These are phyloP conservation scores for Xylariaceae sp. DNA, from an alignment of 2,329 filamentous ascomycete species.

Conservation along the genomic window DNA sequence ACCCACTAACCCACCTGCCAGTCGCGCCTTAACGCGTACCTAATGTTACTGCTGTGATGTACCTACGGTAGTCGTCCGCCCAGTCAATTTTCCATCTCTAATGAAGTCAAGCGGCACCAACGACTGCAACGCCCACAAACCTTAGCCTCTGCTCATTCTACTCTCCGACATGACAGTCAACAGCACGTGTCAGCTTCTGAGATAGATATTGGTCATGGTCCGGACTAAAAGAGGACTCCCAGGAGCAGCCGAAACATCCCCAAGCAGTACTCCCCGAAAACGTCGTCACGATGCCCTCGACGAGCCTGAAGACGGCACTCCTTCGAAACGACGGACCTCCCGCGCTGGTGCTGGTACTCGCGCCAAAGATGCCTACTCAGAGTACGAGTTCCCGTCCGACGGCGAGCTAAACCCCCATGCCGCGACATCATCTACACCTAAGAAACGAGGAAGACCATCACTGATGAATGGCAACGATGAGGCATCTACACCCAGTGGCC, in stretches of 20 bases:
- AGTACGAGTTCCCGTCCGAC: slow-evolving; percentile 30
- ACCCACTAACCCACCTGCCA: too few relatives aligned
- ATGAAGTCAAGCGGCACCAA: too few relatives aligned
- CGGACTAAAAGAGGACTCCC: slow-evolving; percentile 22
- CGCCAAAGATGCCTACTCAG: slow-evolving; percentile 11
- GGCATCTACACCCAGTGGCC: slow-evolving; percentile 19
- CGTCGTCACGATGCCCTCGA: slow-evolving; percentile 18
- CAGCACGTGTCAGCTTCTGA: background rate
- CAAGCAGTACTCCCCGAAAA: slow-evolving; percentile 20
- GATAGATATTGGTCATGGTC: slow-evolving; percentile 16
- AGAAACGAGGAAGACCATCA: slow-evolving; percentile 14
- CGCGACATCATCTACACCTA: slow-evolving; percentile 19
- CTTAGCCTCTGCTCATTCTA: too few relatives aligned
- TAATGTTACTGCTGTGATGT: too few relatives aligned
- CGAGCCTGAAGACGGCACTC: slow-evolving; percentile 13
- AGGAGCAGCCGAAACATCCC: slow-evolving; percentile 9
- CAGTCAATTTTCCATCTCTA: too few relatives aligned
- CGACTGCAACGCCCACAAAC: too few relatives aligned
- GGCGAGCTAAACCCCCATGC: slow-evolving; percentile 12
- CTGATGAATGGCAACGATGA: slow-evolving; percentile 5
- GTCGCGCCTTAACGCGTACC: too few relatives aligned
- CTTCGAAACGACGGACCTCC: slow-evolving; percentile 17
- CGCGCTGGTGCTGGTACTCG: slow-evolving; percentile 1
- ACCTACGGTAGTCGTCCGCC: too few relatives aligned
- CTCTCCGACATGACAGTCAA: too few relatives aligned